Conservation (phyloP, 164 flowering plant species). For the Magnolia kwangsiensis region DNA sequence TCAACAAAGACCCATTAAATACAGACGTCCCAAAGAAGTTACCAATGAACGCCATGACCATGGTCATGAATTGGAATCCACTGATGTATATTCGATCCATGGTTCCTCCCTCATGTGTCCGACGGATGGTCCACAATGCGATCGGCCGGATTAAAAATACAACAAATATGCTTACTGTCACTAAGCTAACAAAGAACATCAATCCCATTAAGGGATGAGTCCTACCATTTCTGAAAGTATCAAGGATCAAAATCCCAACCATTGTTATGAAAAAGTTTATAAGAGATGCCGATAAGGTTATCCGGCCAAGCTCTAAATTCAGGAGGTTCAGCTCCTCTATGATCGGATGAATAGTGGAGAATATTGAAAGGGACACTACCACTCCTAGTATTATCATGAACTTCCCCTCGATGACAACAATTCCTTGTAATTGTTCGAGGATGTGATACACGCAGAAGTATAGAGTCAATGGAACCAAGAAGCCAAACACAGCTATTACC, state of each 20-base stretch:
- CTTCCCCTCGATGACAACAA: neutral
- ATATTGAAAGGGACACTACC: neutral
- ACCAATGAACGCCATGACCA: neutral
- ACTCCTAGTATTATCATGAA: neutral
- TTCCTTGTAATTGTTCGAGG: neutral
- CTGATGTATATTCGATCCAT: neutral
- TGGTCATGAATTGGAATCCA: neutral
- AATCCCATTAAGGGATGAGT: neutral
- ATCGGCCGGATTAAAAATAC: neutral
- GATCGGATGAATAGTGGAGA: constrained; percentile 5
- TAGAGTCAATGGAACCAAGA: constrained; percentile 8
- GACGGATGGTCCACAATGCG: neutral
- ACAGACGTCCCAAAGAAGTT: neutral
- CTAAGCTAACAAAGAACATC: neutral
- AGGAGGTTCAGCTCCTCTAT: constrained; percentile 26
- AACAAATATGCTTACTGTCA: neutral
- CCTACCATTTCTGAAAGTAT: neutral
- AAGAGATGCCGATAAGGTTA: constrained; percentile 18
- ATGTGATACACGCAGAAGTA: neutral
- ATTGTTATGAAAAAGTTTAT: constrained; percentile 1
- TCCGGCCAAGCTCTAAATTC: constrained; percentile 29
- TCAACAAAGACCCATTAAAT: neutral
- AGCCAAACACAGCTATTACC: constrained; percentile 5
- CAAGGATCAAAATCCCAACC: constrained; percentile 1
- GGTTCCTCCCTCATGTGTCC: neutral